These are phyloP conservation scores for Aegle marmelos DNA, from an alignment of 345 rosid genomes.

Conservation along the genomic window DNA sequence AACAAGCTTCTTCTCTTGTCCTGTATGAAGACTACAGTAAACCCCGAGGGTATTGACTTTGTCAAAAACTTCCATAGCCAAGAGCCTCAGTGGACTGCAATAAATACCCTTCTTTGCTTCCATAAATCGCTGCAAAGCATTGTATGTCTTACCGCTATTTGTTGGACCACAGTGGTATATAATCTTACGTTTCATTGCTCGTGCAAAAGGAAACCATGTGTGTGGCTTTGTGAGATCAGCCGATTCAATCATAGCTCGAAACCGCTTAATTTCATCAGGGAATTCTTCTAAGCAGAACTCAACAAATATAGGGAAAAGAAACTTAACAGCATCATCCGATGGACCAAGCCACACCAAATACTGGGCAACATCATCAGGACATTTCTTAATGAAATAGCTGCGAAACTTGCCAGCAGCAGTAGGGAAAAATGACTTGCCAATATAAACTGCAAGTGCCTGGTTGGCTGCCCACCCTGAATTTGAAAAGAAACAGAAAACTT, in stretches of 20 bases:
- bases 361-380: slow-evolving; percentile 41
- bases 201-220: slow-evolving; percentile 91
- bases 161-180: slow-evolving; percentile 97
- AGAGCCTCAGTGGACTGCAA: slow-evolving; percentile 88
- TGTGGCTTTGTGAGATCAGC: slow-evolving; percentile 92
- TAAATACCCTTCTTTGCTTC: slow-evolving; percentile 86
- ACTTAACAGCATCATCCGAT: slow-evolving; percentile 59
- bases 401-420: slow-evolving; percentile 58
- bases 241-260: slow-evolving; percentile 49
- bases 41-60: slow-evolving; percentile 82
- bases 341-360: slow-evolving; percentile 65
- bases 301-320: slow-evolving; percentile 78
- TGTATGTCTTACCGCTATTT: slow-evolving; percentile 91
- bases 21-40: slow-evolving; percentile 89
- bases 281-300: slow-evolving; percentile 79
- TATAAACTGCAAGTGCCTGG: slow-evolving; percentile 84
- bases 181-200: slow-evolving; percentile 87
- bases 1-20: slow-evolving; percentile 81
- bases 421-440: slow-evolving; percentile 83
- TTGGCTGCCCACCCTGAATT: slow-evolving; percentile 80
- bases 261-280: slow-evolving; percentile 72
- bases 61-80: slow-evolving; percentile 99
- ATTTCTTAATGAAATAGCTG: slow-evolving; percentile 47
- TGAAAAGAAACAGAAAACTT: slow-evolving; percentile 48
- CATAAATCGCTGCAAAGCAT: slow-evolving; percentile 85